Conservation (phyloP, 352 stramenopile genomes). For the Pythium aristosporum region DNA sequence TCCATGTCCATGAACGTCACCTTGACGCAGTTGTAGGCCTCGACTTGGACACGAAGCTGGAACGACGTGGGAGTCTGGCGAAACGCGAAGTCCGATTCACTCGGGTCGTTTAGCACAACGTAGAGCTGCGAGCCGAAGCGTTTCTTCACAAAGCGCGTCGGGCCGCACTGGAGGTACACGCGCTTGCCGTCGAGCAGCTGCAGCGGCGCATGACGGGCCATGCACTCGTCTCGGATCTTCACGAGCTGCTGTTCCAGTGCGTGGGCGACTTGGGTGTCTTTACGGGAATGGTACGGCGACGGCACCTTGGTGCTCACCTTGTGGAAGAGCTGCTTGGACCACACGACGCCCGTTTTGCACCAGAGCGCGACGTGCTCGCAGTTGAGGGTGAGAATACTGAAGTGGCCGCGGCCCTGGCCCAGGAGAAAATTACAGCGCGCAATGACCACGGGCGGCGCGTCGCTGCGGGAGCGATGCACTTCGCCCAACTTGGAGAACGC, state of each 20-base stretch:
- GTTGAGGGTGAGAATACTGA: slow-evolving; percentile 68
- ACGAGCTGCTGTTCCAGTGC: slow-evolving; percentile 38
- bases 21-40: slow-evolving; percentile 87
- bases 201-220: slow-evolving; percentile 36
- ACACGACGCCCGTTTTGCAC: slow-evolving; percentile 74
- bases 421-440: slow-evolving; percentile 68
- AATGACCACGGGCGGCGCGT: slow-evolving; percentile 69
- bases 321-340: slow-evolving; percentile 73
- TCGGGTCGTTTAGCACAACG: slow-evolving; percentile 56
- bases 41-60: slow-evolving; percentile 45
- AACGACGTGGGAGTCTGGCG: slow-evolving; percentile 49
- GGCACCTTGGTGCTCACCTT: slow-evolving; percentile 45
- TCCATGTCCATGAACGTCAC: slow-evolving; percentile 76
- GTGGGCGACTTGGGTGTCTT: slow-evolving; percentile 31
- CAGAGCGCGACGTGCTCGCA: slow-evolving; percentile 77
- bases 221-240: slow-evolving; percentile 32
- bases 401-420: slow-evolving; percentile 64
- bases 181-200: slow-evolving; percentile 38
- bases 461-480: slow-evolving; percentile 54
- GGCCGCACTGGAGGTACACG: slow-evolving; percentile 47
- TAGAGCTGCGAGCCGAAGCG: slow-evolving; percentile 50
- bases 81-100: slow-evolving; percentile 61
- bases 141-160: slow-evolving; percentile 48
- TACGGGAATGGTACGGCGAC: slow-evolving; percentile 34
- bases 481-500: slow-evolving; percentile 59